Evolutionary conservation across 306 rosid genomes (phyloP).

Genomic region (Cicer yamashitae): DNA sequence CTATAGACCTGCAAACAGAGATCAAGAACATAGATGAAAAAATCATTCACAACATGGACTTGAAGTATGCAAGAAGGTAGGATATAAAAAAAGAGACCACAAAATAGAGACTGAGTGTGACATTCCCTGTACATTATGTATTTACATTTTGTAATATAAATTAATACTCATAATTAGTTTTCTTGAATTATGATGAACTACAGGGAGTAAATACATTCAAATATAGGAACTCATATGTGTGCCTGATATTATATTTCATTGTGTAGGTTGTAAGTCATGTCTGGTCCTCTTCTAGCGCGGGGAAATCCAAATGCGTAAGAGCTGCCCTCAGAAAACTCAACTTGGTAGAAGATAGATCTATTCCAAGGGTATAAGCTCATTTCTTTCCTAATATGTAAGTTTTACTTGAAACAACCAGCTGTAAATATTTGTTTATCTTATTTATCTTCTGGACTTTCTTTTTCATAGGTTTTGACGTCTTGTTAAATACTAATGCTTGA

Average conservation of each 20-base stretch:
- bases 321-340: conserved; percentile 64
- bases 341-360: conserved; percentile 58
- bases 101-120: neutral
- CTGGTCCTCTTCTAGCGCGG: conserved; percentile 51
- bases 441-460: conserved; percentile 35
- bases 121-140: neutral
- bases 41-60: neutral
- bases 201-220: neutral
- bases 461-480: neutral
- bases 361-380: conserved; percentile 64
- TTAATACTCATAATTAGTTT: conserved; percentile 18
- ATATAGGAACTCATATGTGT: conserved; percentile 6
- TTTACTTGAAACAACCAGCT: conserved; percentile 31
- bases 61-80: neutral
- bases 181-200: conserved; percentile 12
- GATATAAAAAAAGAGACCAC: neutral
- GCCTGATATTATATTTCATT: conserved; percentile 32
- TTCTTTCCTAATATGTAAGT: conserved; percentile 47
- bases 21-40: neutral
- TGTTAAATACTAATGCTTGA: conserved; percentile 42
- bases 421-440: conserved; percentile 33
- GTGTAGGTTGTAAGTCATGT: conserved; percentile 61
- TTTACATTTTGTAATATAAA: neutral
- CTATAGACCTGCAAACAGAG: neutral
- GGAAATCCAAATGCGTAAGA: conserved; percentile 48